These are phyloP conservation scores for Trametes polyzona DNA, from an alignment of 1,284 basidiomycete species.

Conservation along the genomic window DNA sequence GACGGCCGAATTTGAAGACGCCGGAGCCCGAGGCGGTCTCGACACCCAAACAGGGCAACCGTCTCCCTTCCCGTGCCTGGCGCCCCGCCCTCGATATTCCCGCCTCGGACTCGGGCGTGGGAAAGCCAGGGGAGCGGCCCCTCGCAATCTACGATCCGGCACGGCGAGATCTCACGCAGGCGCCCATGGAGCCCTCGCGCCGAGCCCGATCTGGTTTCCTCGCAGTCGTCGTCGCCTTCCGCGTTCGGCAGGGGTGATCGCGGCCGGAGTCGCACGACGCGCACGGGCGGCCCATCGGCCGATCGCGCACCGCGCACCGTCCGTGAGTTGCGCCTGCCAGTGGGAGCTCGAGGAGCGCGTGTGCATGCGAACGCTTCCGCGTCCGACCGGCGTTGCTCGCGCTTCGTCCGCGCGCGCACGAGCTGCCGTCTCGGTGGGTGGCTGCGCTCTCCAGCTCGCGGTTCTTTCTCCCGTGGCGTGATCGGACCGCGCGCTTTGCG, in stretches of 20 bases:
- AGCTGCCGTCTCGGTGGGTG: conserved; percentile 4
- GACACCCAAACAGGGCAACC: neutral
- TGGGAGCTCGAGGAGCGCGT: neutral
- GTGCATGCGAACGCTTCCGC: neutral
- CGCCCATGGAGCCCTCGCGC: conserved; percentile 4
- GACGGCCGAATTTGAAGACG: conserved; percentile 2
- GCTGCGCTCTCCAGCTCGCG: neutral
- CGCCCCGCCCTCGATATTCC: neutral
- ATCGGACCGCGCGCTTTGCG: neutral
- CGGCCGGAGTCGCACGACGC: neutral
- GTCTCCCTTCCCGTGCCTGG: conserved; percentile 6
- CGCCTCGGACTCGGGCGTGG: neutral
- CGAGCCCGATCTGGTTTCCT: conserved; percentile 9
- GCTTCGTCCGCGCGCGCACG: neutral
- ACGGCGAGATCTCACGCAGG: conserved; percentile 3
- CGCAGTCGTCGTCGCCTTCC: neutral
- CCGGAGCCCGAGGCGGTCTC: neutral
- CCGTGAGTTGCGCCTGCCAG: too few species aligned
- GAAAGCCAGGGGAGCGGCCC: neutral
- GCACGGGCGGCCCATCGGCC: neutral
- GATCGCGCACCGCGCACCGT: too few species aligned
- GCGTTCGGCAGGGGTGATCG: neutral
- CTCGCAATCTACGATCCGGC: conserved; percentile 5
- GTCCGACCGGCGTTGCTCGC: neutral
- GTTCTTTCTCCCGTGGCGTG: neutral